Evolutionary conservation across 345 rosid species (phyloP), one percentile per base, ranked within the genome.

Genomic region (Nephelium lappaceum): DNA sequence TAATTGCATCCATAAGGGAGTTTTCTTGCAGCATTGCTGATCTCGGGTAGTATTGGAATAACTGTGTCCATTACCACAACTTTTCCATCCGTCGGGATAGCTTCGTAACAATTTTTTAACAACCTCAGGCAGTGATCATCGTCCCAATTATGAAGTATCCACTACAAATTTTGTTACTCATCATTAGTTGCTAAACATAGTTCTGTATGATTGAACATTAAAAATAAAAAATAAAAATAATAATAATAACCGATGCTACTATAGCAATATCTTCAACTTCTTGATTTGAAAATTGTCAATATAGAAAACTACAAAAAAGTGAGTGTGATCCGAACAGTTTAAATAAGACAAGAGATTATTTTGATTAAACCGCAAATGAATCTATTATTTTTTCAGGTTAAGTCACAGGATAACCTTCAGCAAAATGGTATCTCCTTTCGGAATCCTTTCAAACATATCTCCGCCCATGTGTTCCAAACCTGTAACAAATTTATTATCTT

Each of bases 101-200:
- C 84, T 12, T 83, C 68, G 65, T 85, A 81, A 71, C 93, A 88
- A 55, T 90, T 90, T 71, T 71, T 87, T 81, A 90, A 55, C 3
- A 90, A 60, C 19, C 69, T 90, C 15, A 84, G 10, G 82, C 90
- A 87, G 19, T 85, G 78, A 14, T 84, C 87, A 19, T 90, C 90
- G 65, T 83, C 80, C 90, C 90, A 90, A 10, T 88, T 82, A 43
- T 86, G 92, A 38, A 87, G 83, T 67, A 87, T 84, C 80, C 87
- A 82, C 88, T 79, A 47, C 38, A 7, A 58, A 58, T 10, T 47
- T 11, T 3, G 14, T 47, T 47, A 2, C 14, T 47, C 11, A 11
- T 47, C 51, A 8, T 47, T 47, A 47, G 14, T 41, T 41, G 43
- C 9, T 41, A 5, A 41, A 41, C 43, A 0, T 41, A 41, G 1